Evolutionary conservation across 164 flowering plant genomes (phyloP), one percentile per base, ranked within the genome.

Genomic region (Nelumbo lutea): DNA sequence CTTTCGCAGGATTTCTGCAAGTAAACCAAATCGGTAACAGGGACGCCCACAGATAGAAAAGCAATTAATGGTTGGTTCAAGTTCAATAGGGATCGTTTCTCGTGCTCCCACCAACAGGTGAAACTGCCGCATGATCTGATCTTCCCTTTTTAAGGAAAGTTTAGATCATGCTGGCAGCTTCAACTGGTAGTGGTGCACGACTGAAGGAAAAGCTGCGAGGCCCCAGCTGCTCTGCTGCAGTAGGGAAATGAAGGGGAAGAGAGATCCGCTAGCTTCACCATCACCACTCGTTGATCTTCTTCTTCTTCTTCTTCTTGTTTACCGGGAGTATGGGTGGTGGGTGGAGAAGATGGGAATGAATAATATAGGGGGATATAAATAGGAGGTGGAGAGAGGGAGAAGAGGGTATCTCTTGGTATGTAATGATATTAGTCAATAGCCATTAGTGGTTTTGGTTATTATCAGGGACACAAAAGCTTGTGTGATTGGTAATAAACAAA

Each of bases 131-230:
- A 87, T 87, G 91, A 87, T 85, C 91, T 87, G 80, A 80, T 80
- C 83, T 65, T 68, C 57, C 76, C 78, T 76, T 70, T n/a, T 6
- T 42, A 66, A 77, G 77, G 48, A 43, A 64, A 53, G 80, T 80
- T 85, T 75, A 88, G 93, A 88, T 87, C 93, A 88, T 81, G 93
- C 93, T 88, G 90, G 93, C 93, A 88, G 93, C 93, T 88, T 88
- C 89, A 88, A 78, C 90, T 63, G 82, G 56, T 74, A 73, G 60
- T 74, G 83, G 70, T 69, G 85, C 87, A 79, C 80, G 79, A 61
- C 75, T 55, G 40, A 47, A 38, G 41, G 38, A 57, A 11, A 14
- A 9, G 9, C 55, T 40, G 57, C 60, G 3, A 45, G 2, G 2
- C 7, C 13, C 27, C 27, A 27, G 27, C 27, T 27, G 27, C 27